These are phyloP conservation scores for Coemansia sp. DNA, from an alignment of 192 early-diverging fungal genomes.

Conservation along the genomic window DNA sequence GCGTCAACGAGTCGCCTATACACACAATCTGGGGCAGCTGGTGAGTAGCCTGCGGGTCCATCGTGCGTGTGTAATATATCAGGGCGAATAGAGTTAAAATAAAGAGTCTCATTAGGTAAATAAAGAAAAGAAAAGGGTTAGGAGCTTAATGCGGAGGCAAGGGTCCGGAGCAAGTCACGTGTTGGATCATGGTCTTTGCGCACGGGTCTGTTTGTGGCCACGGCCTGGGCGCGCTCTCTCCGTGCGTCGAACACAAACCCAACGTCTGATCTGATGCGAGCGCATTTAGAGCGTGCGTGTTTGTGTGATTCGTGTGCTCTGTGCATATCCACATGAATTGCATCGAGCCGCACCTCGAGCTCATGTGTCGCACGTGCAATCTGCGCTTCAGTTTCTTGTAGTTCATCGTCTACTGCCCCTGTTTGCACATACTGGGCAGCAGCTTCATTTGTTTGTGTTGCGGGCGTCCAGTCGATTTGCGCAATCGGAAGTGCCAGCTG, in stretches of 20 bases:
- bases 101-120: not conserved
- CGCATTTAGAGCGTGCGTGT: constrained; percentile 5
- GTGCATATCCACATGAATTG: constrained; percentile 44
- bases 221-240: constrained; percentile 17
- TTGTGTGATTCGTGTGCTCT: constrained; percentile 14
- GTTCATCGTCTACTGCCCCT: constrained; percentile 9
- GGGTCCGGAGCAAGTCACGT: constrained; percentile 29
- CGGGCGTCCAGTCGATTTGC: constrained; percentile 21
- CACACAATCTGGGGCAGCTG: constrained; percentile 9
- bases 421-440: constrained; percentile 1
- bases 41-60: no score
- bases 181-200: constrained; percentile 12
- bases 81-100: not conserved
- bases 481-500: not conserved
- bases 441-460: not conserved
- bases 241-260: constrained; percentile 39
- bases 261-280: not conserved
- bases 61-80: not conserved
- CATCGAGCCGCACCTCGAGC: constrained; percentile 40
- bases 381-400: constrained; percentile 20
- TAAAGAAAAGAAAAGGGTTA: not conserved
- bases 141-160: constrained; percentile 20
- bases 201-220: not conserved
- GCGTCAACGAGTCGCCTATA: constrained; percentile 45
- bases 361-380: constrained; percentile 25